A percentile compares a stretch with the other conserved stretches of the same genome.
phyloP scores from a whole-genome alignment of 2,329 filamentous ascomycete genomes.

The Xylariaceae sp. region DNA sequence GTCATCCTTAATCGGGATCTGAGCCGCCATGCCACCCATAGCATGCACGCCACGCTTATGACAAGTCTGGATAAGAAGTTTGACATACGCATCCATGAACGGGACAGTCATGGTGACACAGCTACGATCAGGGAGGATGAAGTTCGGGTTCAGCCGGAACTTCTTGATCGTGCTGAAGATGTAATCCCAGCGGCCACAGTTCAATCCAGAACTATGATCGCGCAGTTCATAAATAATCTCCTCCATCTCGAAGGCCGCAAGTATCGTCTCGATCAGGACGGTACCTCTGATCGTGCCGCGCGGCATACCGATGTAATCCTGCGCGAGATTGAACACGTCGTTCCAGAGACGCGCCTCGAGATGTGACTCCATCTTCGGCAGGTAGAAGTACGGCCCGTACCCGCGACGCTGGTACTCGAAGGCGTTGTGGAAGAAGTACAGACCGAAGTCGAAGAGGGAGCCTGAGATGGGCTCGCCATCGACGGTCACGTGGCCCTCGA shows the following conservation, averaged over 20 bases:
- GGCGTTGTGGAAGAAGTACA: constrained; percentile 99
- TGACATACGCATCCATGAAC: constrained; percentile 97
- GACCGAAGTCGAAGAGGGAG: constrained; percentile 90
- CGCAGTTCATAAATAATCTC: constrained; percentile 99
- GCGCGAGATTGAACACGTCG: constrained; percentile 90
- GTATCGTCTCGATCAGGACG: constrained; percentile 95
- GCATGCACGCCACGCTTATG: constrained; percentile 95
- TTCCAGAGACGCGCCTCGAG: constrained; percentile 98
- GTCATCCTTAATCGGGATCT: constrained; percentile 98
- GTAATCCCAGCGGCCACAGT: constrained; percentile 99
- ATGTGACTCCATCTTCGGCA: constrained; percentile 97
- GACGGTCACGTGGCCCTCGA: constrained; percentile 96
- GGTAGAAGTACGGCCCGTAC: constrained; percentile 92
- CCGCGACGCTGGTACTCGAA: constrained; percentile 79
- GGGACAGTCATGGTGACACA: constrained; percentile 95
- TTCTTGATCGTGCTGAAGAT: constrained; percentile 99
- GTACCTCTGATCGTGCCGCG: constrained; percentile 92
- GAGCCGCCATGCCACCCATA: constrained; percentile 97
- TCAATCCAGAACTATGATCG: constrained; percentile 91
- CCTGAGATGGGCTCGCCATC: constrained; percentile 93
- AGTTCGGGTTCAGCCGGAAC: constrained; percentile 90
- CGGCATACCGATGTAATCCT: constrained; percentile 86
- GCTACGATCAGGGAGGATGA: constrained; percentile 86
- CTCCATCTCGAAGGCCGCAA: constrained; percentile 98
- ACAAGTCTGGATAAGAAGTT: constrained; percentile 96